These are phyloP conservation scores for Coemansia asiatica DNA, from an alignment of 192 early-diverging fungal genomes.

Conservation along the genomic window DNA sequence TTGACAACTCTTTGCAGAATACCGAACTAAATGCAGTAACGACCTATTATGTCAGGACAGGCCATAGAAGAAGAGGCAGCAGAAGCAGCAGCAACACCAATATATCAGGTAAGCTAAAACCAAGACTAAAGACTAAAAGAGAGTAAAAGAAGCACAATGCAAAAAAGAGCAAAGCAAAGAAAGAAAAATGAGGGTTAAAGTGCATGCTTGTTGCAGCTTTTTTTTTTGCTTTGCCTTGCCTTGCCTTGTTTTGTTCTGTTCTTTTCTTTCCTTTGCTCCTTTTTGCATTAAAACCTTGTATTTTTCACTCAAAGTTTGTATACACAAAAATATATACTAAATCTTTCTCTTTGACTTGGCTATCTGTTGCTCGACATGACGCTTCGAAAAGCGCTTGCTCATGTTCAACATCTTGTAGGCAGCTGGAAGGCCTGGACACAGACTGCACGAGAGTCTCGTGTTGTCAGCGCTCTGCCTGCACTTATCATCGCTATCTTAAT, in stretches of 20 bases:
- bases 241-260: not conserved
- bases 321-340: not conserved
- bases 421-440: slow-evolving; percentile 43
- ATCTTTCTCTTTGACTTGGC: not conserved
- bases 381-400: not conserved
- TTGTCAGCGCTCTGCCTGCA: slow-evolving; percentile 39
- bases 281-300: not conserved
- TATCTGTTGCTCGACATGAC: not conserved
- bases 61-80: not conserved
- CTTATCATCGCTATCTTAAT: slow-evolving; percentile 27
- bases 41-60: not conserved
- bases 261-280: slow-evolving; percentile 3
- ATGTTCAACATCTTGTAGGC: slow-evolving; percentile 17
- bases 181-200: not conserved
- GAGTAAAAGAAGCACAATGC: not conserved
- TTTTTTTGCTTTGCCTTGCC: not conserved
- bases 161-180: no score
- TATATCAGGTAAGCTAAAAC: not conserved
- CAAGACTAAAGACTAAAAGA: not conserved
- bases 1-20: not conserved
- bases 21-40: slow-evolving; percentile 6
- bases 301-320: not conserved
- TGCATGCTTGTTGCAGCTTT: not conserved
- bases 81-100: not conserved
- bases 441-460: slow-evolving; percentile 18